Conservation (phyloP, 768 basidiomycete species). For the Crucibulum laeve region DNA sequence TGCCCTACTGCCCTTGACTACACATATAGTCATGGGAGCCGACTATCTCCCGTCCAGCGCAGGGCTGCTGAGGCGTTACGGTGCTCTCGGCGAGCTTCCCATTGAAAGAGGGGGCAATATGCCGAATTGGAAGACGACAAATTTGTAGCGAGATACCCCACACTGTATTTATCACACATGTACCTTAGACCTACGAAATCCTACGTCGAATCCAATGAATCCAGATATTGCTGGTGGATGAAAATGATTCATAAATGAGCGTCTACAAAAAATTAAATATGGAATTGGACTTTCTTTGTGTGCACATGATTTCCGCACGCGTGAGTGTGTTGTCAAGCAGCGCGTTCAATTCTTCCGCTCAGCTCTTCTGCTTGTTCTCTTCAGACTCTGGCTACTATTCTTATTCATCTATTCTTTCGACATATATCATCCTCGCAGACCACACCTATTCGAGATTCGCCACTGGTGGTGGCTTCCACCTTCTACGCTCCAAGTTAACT, state of each 20-base stretch:
- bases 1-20: not conserved
- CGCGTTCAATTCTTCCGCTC: no score
- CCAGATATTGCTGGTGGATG: not conserved
- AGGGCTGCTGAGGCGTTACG: no score
- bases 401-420: not conserved
- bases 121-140: not conserved
- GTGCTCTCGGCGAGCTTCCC: no score
- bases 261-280: not conserved
- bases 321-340: no score
- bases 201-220: not conserved
- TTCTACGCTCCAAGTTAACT: not conserved
- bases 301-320: no score
- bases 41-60: no score
- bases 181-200: not conserved
- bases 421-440: not conserved
- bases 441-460: not conserved
- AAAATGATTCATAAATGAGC: not conserved
- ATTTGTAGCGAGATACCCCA: no score
- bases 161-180: no score
- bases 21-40: no score
- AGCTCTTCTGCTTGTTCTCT: not conserved
- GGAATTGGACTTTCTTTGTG: not conserved
- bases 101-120: not conserved
- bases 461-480: not conserved
- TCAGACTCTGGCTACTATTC: not conserved